These are phyloP conservation scores for Talaromyces sp. DNA, from an alignment of 2,329 filamentous ascomycete species.

Conservation along the genomic window DNA sequence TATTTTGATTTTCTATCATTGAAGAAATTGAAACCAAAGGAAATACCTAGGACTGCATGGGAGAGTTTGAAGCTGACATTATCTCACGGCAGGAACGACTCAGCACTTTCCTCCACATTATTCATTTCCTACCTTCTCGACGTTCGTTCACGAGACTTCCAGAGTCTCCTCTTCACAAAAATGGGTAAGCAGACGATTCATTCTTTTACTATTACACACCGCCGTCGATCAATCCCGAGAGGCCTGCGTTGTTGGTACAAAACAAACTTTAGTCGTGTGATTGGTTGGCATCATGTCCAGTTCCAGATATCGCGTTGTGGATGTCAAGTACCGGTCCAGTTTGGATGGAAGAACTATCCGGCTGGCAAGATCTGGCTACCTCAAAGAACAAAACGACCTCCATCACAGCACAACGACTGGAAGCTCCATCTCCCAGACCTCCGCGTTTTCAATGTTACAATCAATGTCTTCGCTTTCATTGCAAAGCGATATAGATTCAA, in stretches of 20 bases:
- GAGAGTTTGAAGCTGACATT: background rate
- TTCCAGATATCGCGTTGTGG: slow-evolving; percentile 18
- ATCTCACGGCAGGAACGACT: slow-evolving; percentile 2
- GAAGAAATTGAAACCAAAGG: background rate
- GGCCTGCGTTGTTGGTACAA: background rate
- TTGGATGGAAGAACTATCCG: slow-evolving; percentile 11
- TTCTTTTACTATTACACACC: background rate
- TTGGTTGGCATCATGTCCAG: slow-evolving; percentile 14
- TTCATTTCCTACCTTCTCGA: slow-evolving; percentile 6
- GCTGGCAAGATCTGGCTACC: slow-evolving; percentile 1
- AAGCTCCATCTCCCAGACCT: slow-evolving; percentile 9
- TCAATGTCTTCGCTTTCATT: slow-evolving; percentile 18
- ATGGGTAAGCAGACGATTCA: slow-evolving; percentile 14
- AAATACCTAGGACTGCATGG: background rate
- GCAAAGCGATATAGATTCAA: slow-evolving; percentile 18
- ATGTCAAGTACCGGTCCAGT: slow-evolving; percentile 16
- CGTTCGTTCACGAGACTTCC: slow-evolving; percentile 15
- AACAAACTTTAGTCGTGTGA: slow-evolving; percentile 12
- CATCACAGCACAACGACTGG: background rate
- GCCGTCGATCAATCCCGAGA: background rate
- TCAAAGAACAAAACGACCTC: background rate
- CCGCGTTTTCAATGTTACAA: slow-evolving; percentile 9
- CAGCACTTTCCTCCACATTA: slow-evolving; percentile 7
- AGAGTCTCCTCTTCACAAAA: slow-evolving; percentile 6
- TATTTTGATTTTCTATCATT: background rate